A percentile compares a stretch with the other conserved stretches of the same genome.
These are phyloP conservation scores for Brachypodium distachyon DNA, from an alignment of 202 grass and related monocot species.

Conservation along the genomic window DNA sequence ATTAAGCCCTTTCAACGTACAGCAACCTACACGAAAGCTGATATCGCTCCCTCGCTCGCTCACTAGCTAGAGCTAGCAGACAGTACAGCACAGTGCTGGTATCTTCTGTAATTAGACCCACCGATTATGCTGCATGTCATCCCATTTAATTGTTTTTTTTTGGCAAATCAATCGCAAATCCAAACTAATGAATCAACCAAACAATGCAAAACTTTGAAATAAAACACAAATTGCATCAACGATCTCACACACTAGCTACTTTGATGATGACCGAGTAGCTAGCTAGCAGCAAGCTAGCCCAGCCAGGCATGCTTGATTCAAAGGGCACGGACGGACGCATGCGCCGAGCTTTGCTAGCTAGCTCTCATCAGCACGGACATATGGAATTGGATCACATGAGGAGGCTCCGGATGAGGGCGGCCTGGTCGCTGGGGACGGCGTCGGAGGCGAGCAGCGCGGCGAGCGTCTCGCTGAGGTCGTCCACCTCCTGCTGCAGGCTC, in stretches of 20 bases:
- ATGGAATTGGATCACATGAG: constrained; percentile 41
- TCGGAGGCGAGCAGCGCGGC: constrained; percentile 52
- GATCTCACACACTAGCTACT: background rate
- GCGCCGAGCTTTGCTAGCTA: background rate
- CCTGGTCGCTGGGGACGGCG: constrained; percentile 51
- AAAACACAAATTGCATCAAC: too few species aligned
- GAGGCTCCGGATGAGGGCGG: constrained; percentile 72
- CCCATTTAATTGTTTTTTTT: too few species aligned
- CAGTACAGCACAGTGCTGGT: constrained; percentile 4
- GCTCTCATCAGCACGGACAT: background rate
- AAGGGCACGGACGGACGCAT: background rate
- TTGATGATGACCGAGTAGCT: too few species aligned
- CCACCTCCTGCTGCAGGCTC: constrained; percentile 74
- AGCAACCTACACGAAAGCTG: background rate
- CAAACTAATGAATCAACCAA: constrained; percentile 9
- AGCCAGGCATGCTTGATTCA: constrained; percentile 4
- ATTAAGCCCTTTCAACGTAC: constrained; percentile 29
- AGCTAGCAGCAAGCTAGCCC: constrained; percentile 5
- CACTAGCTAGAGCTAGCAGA: background rate
- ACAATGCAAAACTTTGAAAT: background rate
- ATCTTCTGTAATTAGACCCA: constrained; percentile 7
- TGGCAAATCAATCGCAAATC: constrained; percentile 12
- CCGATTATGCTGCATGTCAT: background rate
- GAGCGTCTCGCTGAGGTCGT: constrained; percentile 78
- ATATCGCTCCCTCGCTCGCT: constrained; percentile 5